These are phyloP conservation scores for Boletus coccyginus DNA, from an alignment of 768 basidiomycete species.

Conservation along the genomic window DNA sequence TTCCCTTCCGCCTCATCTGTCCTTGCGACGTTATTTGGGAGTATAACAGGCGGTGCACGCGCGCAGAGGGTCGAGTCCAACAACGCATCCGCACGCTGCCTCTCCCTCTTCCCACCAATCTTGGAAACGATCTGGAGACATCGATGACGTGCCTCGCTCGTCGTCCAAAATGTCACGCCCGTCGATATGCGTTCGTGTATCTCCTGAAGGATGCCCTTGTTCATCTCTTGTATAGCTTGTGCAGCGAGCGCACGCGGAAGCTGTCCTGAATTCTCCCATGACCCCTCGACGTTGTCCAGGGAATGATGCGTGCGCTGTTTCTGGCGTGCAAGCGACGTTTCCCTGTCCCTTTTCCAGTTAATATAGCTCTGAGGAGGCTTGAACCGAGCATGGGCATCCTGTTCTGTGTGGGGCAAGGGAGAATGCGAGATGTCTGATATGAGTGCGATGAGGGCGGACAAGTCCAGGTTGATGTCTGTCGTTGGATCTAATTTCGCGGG, in stretches of 20 bases:
- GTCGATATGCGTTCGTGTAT: constrained; percentile 47
- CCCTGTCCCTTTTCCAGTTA: constrained; percentile 52
- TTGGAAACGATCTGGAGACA: constrained; percentile 75
- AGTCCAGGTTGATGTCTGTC: constrained; percentile 68
- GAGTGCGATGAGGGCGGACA: constrained; percentile 82
- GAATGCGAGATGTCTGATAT: constrained; percentile 81
- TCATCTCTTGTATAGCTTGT: constrained; percentile 77
- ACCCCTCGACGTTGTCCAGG: constrained; percentile 8
- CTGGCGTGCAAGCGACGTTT: constrained; percentile 6
- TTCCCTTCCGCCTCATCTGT: background rate
- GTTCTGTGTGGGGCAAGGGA: constrained; percentile 51
- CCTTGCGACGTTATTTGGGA: background rate
- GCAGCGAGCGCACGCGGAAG: constrained; percentile 69
- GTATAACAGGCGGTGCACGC: constrained; percentile 5
- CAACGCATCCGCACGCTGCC: constrained; percentile 58
- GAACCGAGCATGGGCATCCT: constrained; percentile 64
- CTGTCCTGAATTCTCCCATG: constrained; percentile 40
- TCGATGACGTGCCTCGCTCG: constrained; percentile 68
- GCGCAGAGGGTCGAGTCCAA: constrained; percentile 36
- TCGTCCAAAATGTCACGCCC: constrained; percentile 73
- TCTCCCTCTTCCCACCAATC: constrained; percentile 74
- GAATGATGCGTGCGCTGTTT: background rate
- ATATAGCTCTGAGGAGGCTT: constrained; percentile 54
- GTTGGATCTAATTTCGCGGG: constrained; percentile 44
- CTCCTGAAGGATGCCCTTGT: constrained; percentile 57